phyloP scores from a whole-genome alignment of 2,329 filamentous ascomycete species.

The Dothideomycetes sp. region DNA sequence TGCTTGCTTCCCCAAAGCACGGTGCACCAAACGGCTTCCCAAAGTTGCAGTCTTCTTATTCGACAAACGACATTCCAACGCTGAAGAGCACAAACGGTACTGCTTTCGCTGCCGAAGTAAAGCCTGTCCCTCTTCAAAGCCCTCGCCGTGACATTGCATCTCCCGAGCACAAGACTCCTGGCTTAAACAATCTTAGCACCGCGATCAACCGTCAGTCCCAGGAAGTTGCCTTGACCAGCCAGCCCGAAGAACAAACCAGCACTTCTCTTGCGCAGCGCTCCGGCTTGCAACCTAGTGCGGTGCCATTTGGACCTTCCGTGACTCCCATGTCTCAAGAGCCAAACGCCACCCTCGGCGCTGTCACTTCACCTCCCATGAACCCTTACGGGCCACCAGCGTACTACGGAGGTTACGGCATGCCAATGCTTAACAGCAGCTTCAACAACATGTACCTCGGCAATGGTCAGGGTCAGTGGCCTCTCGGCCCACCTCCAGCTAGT shows the following conservation, averaged over 20 bases:
- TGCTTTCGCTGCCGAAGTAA: constrained; percentile 26
- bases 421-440: constrained; percentile 58
- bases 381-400: constrained; percentile 21
- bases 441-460: constrained; percentile 49
- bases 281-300: constrained; percentile 66
- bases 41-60: constrained; percentile 80
- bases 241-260: constrained; percentile 34
- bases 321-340: constrained; percentile 19
- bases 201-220: constrained; percentile 57
- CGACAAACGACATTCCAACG: constrained; percentile 78
- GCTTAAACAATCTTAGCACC: constrained; percentile 63
- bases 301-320: constrained; percentile 62
- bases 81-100: constrained; percentile 55
- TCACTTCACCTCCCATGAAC: constrained; percentile 14
- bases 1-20: constrained; percentile 48
- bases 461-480: constrained; percentile 15
- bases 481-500: background rate
- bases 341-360: constrained; percentile 10
- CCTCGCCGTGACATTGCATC: constrained; percentile 7
- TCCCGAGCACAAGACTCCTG: constrained; percentile 20
- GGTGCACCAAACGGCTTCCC: constrained; percentile 48
- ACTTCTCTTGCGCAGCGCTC: constrained; percentile 55
- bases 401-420: constrained; percentile 43
- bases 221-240: constrained; percentile 45
- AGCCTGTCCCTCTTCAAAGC: constrained; percentile 36